phyloP scores from a whole-genome alignment of 1,139 yeast genomes.

The Pichia sp. region DNA sequence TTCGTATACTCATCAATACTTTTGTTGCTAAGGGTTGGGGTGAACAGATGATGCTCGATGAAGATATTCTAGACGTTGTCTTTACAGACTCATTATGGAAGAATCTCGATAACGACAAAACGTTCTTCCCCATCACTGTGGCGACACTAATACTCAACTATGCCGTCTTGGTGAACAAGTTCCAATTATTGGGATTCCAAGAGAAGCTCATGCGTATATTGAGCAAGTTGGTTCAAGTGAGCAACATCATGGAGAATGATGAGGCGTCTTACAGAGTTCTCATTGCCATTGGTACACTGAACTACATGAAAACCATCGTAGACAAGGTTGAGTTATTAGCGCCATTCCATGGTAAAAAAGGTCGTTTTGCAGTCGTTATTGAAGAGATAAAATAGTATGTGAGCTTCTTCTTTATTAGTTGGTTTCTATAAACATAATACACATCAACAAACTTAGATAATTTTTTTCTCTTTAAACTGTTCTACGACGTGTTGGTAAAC shows the following conservation, averaged over 20 bases:
- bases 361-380: slow-evolving; percentile 17
- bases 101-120: slow-evolving; percentile 21
- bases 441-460: slow-evolving; percentile 10
- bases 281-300: slow-evolving; percentile 46
- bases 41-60: slow-evolving; percentile 28
- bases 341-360: slow-evolving; percentile 7
- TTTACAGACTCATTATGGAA: slow-evolving; percentile 21
- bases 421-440: neutral
- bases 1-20: slow-evolving; percentile 45
- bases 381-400: slow-evolving; percentile 13
- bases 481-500: slow-evolving; percentile 68
- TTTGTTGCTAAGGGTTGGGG: slow-evolving; percentile 41
- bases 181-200: slow-evolving; percentile 12
- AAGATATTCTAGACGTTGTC: slow-evolving; percentile 26
- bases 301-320: slow-evolving; percentile 10
- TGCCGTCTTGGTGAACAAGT: slow-evolving; percentile 25
- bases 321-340: slow-evolving; percentile 4
- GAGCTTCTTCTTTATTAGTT: slow-evolving; percentile 1
- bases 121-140: slow-evolving; percentile 36
- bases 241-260: slow-evolving; percentile 16
- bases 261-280: slow-evolving; percentile 53
- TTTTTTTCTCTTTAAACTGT: slow-evolving; percentile 43
- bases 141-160: slow-evolving; percentile 50
- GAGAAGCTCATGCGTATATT: slow-evolving; percentile 9
- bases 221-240: slow-evolving; percentile 8